Base-by-base conservation (phyloP, 768 basidiomycete species). In the Mrakia gelida region DNA sequence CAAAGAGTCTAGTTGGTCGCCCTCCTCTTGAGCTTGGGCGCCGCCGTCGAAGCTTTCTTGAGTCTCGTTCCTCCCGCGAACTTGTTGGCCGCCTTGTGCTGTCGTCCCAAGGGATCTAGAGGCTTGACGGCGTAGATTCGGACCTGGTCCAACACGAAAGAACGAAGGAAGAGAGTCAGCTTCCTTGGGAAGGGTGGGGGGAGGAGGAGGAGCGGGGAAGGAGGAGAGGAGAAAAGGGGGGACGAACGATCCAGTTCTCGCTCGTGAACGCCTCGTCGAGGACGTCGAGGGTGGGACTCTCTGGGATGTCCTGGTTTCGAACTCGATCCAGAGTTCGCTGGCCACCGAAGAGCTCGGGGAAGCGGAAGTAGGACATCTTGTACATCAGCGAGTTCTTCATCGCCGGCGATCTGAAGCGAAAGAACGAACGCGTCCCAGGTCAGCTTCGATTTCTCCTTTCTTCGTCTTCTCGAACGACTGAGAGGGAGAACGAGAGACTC, bases 201-300 rank as follows among this genome's bases (percentile, higher is more conserved):
- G 10, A 62, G 61, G 6, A 23, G 10, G 43, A 38, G 38, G 8
- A 8, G 38, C 8, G 38, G 38, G 38, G 38, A 38, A 38, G 28
- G 41, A 26, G 54, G 21, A n/a, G 54, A 7, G 21, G 26, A 52
- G 10, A 38, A 62, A 38, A 21, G 16, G 32, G 16, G 32, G 61
- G 61, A 87, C 90, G 85, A 82, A 94, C 96, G 80, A 99, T 96
- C 97, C 97, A 99, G 85, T 99, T 99, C 87, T 99, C 97, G 10
- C 94, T 93, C 2, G 97, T 99, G 87, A 95, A 99, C 11, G 96
- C 97, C 85, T 99, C 97, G 80, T 99, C 94, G 68, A 98, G 88
- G 81, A 91, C 92, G 84, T 99, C 94, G 52, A 98, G 86, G 54
- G 90, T 91, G 52, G 93, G 92, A 23, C 92, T 86, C 75, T 87